Conservation (phyloP, 225 moss, liverwort and hornwort genomes). For the Pleurozium schreberi region DNA sequence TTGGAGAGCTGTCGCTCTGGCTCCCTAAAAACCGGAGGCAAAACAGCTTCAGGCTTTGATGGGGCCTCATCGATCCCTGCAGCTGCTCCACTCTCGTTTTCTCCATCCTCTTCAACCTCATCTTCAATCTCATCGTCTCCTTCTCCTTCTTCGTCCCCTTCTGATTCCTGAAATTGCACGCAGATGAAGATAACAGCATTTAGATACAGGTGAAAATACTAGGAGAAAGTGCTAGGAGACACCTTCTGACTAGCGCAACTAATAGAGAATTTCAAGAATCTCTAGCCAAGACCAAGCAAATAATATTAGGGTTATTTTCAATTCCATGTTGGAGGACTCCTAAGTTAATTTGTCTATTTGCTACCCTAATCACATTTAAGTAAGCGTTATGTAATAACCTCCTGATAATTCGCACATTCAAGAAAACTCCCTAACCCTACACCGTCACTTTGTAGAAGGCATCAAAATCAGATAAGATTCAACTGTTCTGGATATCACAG, state of each 20-base stretch:
- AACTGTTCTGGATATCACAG: not conserved
- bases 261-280: too few relatives aligned
- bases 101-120: conserved; percentile 48
- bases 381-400: not conserved
- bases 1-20: conserved; percentile 60
- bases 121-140: conserved; percentile 50
- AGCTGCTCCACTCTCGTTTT: conserved; percentile 22
- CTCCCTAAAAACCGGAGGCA: conserved; percentile 34
- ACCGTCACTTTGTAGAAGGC: not conserved
- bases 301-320: not conserved
- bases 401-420: not conserved
- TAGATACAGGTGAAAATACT: not conserved
- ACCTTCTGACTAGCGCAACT: not conserved
- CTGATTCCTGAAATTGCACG: conserved; percentile 22
- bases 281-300: not conserved
- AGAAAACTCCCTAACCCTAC: not conserved
- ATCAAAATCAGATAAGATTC: not conserved
- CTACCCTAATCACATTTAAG: not conserved
- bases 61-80: conserved; percentile 14
- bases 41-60: conserved; percentile 11
- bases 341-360: not conserved
- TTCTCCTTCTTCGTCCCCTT: conserved; percentile 46
- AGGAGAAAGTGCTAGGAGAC: not conserved
- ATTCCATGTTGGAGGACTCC: not conserved
- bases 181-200: not conserved